Evolutionary conservation across 225 moss, liverwort and hornwort genomes (phyloP), one percentile per base, ranked within the genome.

Genomic region (Anthoceros angustus): DNA sequence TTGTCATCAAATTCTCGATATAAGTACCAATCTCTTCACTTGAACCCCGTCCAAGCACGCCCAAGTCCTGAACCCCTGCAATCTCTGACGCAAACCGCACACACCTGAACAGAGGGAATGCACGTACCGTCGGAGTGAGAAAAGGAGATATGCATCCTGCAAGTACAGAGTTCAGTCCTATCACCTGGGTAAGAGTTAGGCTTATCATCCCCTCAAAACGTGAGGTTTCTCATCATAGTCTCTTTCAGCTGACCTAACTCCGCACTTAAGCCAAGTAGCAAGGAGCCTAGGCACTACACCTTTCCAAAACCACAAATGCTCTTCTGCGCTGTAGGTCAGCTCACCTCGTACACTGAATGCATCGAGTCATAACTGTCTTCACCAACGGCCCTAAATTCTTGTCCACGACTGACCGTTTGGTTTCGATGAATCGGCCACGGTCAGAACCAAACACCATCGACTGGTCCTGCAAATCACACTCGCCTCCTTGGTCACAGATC

Each of bases 401-500:
- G 70, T 92, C 95, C 43, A 87, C 75, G 49, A 98, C 91, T 6
- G 82, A 69, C 50, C 92, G 78, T 62, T 92, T 92, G 21, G 87
- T 39, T 63, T 87, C 91, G 40, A 78, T 70, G 41, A 83, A 98
- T 23, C 95, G 84, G 23, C 91, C 88, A 16, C 95, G 88, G 74
- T 95, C 91, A 18, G 91, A 91, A 64, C 91, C 87, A 68, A 76
- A 98, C 43, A 98, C 91, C 91, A 91, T 87, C 2, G 95, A 82
- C 70, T 98, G 91, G 61, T 98, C 95, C 69, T 98, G 95, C 10
- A 98, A 77, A 69, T 98, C 95, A 63, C 91, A 98, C 66, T 98
- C 95, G 60, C 95, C 91, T 40, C 95, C 95, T 71, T 98, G 95
- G 63, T 98, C 95, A 74, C 95, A 98, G 77, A 98, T 98, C 60